Evolutionary conservation across 2,329 filamentous ascomycete genomes (phyloP), one percentile per base, ranked within the genome.

Genomic region (Neurospora crassa): DNA sequence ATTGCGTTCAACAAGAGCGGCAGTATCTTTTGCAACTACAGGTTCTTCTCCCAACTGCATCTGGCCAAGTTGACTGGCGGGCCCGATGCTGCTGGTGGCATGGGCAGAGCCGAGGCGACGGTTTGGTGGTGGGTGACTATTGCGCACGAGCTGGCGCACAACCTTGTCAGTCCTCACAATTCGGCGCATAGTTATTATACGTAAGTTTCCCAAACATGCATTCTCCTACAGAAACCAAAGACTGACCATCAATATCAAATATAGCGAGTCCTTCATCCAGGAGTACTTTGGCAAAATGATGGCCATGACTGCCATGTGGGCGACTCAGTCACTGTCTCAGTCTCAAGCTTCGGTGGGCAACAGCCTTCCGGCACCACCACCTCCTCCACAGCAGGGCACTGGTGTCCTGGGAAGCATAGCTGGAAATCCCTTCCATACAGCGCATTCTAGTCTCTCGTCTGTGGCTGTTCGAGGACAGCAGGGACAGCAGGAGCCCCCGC

Each of bases 71-170:
- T 89, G 68, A 76, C 74, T 75, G 72, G 75, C 8, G 7, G 43
- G n/a, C 43, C 43, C n/a, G 43, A 47, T 74, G 68, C 81, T 71
- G 68, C 79, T 29, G 63, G 75, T 69, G 29, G 78, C 24, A 79
- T 85, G 70, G 87, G 83, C 18, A 89, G 84, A 78, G 84, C 88
- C 4, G 91, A 96, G 73, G 92, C 92, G 2, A 84, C 89, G 71
- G 88, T 91, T 1, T 97, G 94, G 84, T 98, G 95, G 95, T 97
- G 92, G 88, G 92, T 97, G 74, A 94, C 96, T n/a, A 80, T 97
- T 73, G 96, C 94, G 73, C 96, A 99, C 79, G 96, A 99, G 82
- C 82, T 99, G 80, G 94, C 96, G 71, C 96, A 99, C 82, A 99
- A 99, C 79, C 82, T 99, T 70, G 93, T 97, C 10, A 82, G 83